Base-by-base conservation (phyloP, 371 early-diverging fungal species). In the Mucor circinelloides region DNA sequence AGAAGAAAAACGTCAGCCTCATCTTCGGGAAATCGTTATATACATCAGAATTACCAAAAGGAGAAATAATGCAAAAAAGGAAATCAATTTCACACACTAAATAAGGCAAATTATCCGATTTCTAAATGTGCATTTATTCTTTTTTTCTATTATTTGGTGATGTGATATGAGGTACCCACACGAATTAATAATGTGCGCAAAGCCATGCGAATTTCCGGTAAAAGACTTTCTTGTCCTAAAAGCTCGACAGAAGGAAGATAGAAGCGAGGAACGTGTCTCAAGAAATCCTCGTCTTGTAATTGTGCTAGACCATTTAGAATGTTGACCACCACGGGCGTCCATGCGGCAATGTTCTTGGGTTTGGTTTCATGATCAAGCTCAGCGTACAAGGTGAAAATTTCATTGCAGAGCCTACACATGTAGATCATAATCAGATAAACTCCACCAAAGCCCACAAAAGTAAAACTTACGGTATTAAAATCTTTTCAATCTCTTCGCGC, bases 251-350 rank as follows among this genome's bases (percentile, higher is more conserved):
- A 79, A 27, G 81, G 76, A 7, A 76, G 48, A 59, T 85, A 85
- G 32, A 85, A 81, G 30, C 74, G 73, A 19, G 84, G 82, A 1
- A 84, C 71, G 62, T 82, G 82, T 70, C 73, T 68, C 23, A 77
- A 50, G 59, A 83, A 83, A 59, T 85, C 86, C 77, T 85, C 79
- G 59, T 83, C 82, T 69, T 83, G 80, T 30, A 85, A 64, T 30
- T 80, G 78, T 8, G 83, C 66, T 57, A 82, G 65, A 15, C 81
- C 84, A 38, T 73, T 77, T 34, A 85, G 48, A 25, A 85, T 81
- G 19, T 79, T 78, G 7, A 84, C 80, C 28, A 85, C 82, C 19
- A 83, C 81, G 40, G 86, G 84, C 42, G 86, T 82, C 86, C 86
- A 85, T 44, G 86, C 86, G 54, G 77, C 78, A 69, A 85, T 80